Evolutionary conservation across 371 early-diverging fungal genomes (phyloP).

Genomic region (Mortierella sp.): DNA sequence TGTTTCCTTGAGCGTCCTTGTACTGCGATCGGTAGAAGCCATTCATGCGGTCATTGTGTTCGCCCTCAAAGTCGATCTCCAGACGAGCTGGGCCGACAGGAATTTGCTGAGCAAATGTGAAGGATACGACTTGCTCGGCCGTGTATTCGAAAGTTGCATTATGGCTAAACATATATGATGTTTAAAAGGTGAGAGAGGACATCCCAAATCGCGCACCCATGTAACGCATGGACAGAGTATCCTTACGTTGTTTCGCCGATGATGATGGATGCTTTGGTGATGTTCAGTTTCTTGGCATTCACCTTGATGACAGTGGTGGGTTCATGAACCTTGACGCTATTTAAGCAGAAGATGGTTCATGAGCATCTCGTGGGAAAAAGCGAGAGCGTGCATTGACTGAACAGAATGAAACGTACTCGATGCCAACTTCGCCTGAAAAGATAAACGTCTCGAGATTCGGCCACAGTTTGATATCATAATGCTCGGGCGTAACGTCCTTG

Average conservation of each 20-base stretch:
- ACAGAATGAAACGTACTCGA: constrained; percentile 14
- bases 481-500: constrained; percentile 74
- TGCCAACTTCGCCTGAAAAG: constrained; percentile 64
- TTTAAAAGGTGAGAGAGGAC: constrained; percentile 18
- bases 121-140: constrained; percentile 63
- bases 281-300: constrained; percentile 66
- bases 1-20: constrained; percentile 68
- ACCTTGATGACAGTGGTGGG: constrained; percentile 63
- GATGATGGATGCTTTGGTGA: constrained; percentile 43
- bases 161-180: background rate
- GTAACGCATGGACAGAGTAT: too few species aligned
- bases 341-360: background rate
- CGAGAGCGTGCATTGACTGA: background rate
- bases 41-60: constrained; percentile 81
- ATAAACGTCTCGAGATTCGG: constrained; percentile 73
- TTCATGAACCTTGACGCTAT: constrained; percentile 60
- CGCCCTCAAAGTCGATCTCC: constrained; percentile 72
- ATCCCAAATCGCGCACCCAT: constrained; percentile 37
- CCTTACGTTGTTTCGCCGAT: constrained; percentile 18
- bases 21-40: constrained; percentile 88
- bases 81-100: constrained; percentile 62
- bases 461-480: constrained; percentile 76
- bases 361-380: background rate
- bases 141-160: constrained; percentile 48
- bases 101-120: constrained; percentile 64